Percentiles rank a stretch among this genome's conserved stretches.
Evolutionary conservation across 2,329 filamentous ascomycete genomes (phyloP).

Genomic region (Penicillium sp.): DNA sequence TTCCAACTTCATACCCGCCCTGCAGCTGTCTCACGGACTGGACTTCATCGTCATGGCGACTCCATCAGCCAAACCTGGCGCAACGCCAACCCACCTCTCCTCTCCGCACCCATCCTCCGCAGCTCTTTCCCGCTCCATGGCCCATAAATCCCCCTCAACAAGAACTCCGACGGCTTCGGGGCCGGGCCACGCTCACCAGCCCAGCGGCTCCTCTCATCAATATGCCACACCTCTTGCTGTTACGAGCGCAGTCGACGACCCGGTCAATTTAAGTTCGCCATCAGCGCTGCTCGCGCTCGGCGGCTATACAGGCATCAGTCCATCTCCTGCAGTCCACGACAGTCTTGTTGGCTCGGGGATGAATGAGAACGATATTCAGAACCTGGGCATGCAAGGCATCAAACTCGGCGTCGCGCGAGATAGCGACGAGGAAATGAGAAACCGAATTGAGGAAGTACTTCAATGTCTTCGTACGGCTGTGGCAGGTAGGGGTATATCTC

Average conservation of each 20-base stretch:
- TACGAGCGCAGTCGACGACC: conserved; percentile 37
- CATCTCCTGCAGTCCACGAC: conserved; percentile 38
- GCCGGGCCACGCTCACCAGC: conserved; percentile 33
- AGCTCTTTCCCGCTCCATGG: conserved; percentile 38
- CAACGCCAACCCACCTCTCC: conserved; percentile 43
- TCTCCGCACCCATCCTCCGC: conserved; percentile 42
- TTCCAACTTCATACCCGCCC: not conserved
- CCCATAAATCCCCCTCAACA: conserved; percentile 45
- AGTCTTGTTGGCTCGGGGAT: conserved; percentile 34
- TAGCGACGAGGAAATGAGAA: conserved; percentile 40
- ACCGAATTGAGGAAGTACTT: conserved; percentile 41
- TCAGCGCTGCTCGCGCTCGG: conserved; percentile 45
- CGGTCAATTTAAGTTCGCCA: conserved; percentile 44
- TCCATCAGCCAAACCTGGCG: conserved; percentile 42
- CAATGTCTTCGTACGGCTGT: conserved; percentile 39
- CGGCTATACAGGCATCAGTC: conserved; percentile 40
- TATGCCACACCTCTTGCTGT: conserved; percentile 43
- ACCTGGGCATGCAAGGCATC: conserved; percentile 37
- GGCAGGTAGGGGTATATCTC: conserved; percentile 41
- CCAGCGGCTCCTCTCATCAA: conserved; percentile 39
- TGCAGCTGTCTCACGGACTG: not conserved
- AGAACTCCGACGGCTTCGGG: conserved; percentile 43
- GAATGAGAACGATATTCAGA: conserved; percentile 39
- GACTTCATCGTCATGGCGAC: conserved; percentile 38
- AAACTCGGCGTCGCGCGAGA: conserved; percentile 37